Conservation (phyloP, 2,329 filamentous ascomycete species). For the Nannizzia gypsea region DNA sequence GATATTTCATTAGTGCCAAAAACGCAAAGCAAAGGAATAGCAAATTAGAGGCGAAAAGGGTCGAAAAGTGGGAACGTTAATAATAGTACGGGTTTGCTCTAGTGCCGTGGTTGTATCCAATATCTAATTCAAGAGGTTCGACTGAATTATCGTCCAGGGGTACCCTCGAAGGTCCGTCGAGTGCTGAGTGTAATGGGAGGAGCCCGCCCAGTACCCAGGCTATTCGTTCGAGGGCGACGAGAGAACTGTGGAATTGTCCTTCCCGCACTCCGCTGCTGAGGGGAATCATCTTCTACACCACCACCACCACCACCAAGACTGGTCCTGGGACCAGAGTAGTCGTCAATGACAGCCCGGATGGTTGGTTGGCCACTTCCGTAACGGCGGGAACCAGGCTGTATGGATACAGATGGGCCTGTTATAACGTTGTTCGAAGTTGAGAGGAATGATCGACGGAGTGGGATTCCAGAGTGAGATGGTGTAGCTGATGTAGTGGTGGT, state of each 20-base stretch:
- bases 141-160: not conserved
- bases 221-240: slow-evolving; percentile 27
- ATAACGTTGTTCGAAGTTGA: slow-evolving; percentile 24
- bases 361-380: slow-evolving; percentile 23
- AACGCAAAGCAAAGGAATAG: not conserved
- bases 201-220: slow-evolving; percentile 24
- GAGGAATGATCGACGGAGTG: slow-evolving; percentile 28
- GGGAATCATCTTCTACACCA: not conserved
- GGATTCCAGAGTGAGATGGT: slow-evolving; percentile 24
- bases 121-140: not conserved
- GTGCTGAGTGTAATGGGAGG: not conserved
- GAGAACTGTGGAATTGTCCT: slow-evolving; percentile 27
- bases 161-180: not conserved
- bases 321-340: not conserved
- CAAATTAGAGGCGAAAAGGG: not conserved
- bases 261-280: not conserved
- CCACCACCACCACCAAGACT: slow-evolving; percentile 3
- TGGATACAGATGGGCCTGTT: slow-evolving; percentile 27
- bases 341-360: slow-evolving; percentile 2
- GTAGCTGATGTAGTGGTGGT: slow-evolving; percentile 13
- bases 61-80: not conserved
- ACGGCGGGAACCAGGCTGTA: slow-evolving; percentile 32
- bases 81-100: not conserved
- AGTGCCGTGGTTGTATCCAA: not conserved
- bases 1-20: not conserved